Conservation (phyloP, 139 green algal genomes). For the Tetraselmis striata region DNA sequence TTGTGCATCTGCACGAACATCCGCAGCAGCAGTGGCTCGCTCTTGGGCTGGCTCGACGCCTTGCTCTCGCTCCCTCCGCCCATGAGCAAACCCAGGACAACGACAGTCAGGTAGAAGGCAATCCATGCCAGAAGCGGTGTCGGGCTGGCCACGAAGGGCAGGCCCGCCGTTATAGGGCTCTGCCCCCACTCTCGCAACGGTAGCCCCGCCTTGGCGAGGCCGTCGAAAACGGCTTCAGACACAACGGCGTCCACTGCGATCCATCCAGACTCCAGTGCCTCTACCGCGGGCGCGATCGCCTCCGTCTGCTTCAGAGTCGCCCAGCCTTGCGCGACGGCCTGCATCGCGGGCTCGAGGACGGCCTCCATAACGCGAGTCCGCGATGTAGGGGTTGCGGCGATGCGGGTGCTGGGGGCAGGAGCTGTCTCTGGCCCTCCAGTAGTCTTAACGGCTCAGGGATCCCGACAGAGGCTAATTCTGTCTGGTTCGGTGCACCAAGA, state of each 20-base stretch:
- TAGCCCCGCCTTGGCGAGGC: slow-evolving; percentile 24
- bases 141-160: slow-evolving; percentile 39
- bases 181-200: slow-evolving; percentile 13
- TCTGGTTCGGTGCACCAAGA: too few species aligned
- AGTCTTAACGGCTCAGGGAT: too few species aligned
- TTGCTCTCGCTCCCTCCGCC: slow-evolving; percentile 12
- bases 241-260: slow-evolving; percentile 17
- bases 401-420: too few species aligned
- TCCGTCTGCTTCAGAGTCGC: background rate
- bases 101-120: slow-evolving; percentile 29
- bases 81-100: slow-evolving; percentile 13
- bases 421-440: too few species aligned
- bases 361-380: too few species aligned
- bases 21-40: slow-evolving; percentile 24
- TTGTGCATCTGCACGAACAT: slow-evolving; percentile 48
- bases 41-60: background rate
- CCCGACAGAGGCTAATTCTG: too few species aligned
- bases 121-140: slow-evolving; percentile 37
- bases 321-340: background rate
- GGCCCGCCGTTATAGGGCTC: slow-evolving; percentile 23
- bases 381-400: too few species aligned
- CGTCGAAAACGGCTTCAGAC: slow-evolving; percentile 18
- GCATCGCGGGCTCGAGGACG: background rate
- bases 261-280: background rate
- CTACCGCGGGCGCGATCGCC: background rate